A percentile compares a stretch with the other conserved stretches of the same genome.
phyloP scores from a whole-genome alignment of 1,139 yeast species.

The Kodamaea arcana region DNA sequence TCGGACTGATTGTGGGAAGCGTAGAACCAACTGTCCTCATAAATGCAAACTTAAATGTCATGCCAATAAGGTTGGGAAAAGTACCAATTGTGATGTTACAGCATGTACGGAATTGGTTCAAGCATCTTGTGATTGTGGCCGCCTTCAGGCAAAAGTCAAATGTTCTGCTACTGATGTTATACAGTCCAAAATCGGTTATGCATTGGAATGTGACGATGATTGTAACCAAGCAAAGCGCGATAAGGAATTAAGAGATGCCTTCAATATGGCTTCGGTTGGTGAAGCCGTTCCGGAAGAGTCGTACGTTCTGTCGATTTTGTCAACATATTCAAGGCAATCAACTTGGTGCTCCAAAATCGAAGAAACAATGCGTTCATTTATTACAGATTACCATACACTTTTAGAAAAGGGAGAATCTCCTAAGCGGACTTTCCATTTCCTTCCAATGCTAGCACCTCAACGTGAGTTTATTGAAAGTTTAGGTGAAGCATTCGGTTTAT shows the following conservation, averaged over 20 bases:
- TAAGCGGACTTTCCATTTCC: conserved; percentile 49
- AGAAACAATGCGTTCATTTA: conserved; percentile 44
- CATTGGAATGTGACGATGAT: conserved; percentile 62
- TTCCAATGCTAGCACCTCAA: conserved; percentile 68
- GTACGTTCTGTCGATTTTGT: conserved; percentile 42
- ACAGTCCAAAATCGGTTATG: conserved; percentile 26
- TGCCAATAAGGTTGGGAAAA: conserved; percentile 38
- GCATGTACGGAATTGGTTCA: conserved; percentile 48
- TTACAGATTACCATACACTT: conserved; percentile 26
- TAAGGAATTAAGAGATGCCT: conserved; percentile 59
- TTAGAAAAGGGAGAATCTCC: conserved; percentile 15
- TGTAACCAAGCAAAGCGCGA: conserved; percentile 64
- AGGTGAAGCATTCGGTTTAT: conserved; percentile 55
- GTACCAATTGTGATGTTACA: conserved; percentile 32
- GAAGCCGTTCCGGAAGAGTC: conserved; percentile 22
- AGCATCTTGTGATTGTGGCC: conserved; percentile 64
- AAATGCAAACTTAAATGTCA: conserved; percentile 64
- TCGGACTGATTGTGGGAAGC: conserved; percentile 51
- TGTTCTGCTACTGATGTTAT: conserved; percentile 50
- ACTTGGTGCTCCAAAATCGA: conserved; percentile 69
- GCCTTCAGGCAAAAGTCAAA: conserved; percentile 37
- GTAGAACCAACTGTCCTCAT: conserved; percentile 58
- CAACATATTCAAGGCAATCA: conserved; percentile 46
- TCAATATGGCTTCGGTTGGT: conserved; percentile 31
- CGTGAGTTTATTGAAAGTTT: conserved; percentile 68